Base-by-base conservation (phyloP, 768 basidiomycete species). In the Tylopilus balloui region DNA sequence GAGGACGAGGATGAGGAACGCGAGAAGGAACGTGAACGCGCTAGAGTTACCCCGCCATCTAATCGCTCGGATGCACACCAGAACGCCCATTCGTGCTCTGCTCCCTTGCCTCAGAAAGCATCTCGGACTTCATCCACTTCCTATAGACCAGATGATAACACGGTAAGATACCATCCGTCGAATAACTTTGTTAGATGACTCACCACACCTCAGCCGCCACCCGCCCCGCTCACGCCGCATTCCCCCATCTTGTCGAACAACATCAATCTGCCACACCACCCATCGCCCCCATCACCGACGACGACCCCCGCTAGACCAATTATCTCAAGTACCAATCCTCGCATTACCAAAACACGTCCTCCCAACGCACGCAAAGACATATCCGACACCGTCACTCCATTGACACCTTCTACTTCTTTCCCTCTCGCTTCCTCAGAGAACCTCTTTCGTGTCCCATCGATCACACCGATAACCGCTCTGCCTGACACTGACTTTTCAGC, bases 1-100 rank as follows among this genome's bases (percentile, higher is more conserved):
- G 88, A 89, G 52, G 86, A 87, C 25, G 87, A 89, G 61, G 88
- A 88, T 49, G 85, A 88, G 53, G 85, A 87, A 53, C 71, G 76
- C 39, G 83, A 86, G 59, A 75, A 72, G 57, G 80, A 77, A 50
- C 65, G 62, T 43, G 78, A 78, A 53, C 67, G 75, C 54, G 63
- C 60, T 31, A 62, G 62, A 54, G 56, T 58, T 48, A 58, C 60
- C 50, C 53, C 61, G 54, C 47, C 58, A 24, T 49, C 59, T 50
- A 51, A 52, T 2, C 55, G 50, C 28, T 11, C 53, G 23, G 58
- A 63, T 39, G 45, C 17, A 38, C 60, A 29, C 42, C 69, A 62
- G 52, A 54, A 54, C 23, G 7, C 51, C 27, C 52, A 49, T 11
- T 17, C 56, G 17, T 61, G 51, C 52, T 50, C 56, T 40, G 55